Conservation (phyloP, 1,284 basidiomycete species). For the Flammula alnicola region DNA sequence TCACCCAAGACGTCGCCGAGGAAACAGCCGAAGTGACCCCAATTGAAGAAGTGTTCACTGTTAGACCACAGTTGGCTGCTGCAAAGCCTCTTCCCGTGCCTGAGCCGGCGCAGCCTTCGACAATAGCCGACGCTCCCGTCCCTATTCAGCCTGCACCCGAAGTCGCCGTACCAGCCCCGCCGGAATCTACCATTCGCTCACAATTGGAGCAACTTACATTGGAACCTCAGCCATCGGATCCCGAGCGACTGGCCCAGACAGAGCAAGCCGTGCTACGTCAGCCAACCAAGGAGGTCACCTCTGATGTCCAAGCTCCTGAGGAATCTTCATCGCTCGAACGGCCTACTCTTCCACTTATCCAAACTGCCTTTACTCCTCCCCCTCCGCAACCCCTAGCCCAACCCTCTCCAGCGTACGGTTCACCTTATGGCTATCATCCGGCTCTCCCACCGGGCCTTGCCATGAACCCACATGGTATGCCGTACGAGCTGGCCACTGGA, state of each 20-base stretch:
- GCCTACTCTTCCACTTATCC: slow-evolving; percentile 58
- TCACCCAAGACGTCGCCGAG: too few relatives aligned
- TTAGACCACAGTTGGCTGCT: slow-evolving; percentile 47
- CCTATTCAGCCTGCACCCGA: slow-evolving; percentile 18
- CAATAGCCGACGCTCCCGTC: slow-evolving; percentile 18
- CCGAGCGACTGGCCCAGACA: slow-evolving; percentile 41
- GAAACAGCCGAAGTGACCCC: slow-evolving; percentile 43
- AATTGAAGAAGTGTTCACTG: slow-evolving; percentile 61
- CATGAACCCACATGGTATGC: slow-evolving; percentile 72
- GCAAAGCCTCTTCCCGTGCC: slow-evolving; percentile 23
- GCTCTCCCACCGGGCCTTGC: slow-evolving; percentile 75
- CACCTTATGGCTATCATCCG: slow-evolving; percentile 64
- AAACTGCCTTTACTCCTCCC: slow-evolving; percentile 62
- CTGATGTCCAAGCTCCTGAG: slow-evolving; percentile 20
- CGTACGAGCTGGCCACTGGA: slow-evolving; percentile 79
- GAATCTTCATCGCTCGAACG: slow-evolving; percentile 30
- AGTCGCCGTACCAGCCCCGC: slow-evolving; percentile 18
- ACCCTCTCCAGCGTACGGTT: slow-evolving; percentile 61
- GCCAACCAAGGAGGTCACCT: slow-evolving; percentile 31
- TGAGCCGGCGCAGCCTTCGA: slow-evolving; percentile 16
- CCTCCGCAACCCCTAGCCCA: slow-evolving; percentile 51
- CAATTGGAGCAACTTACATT: slow-evolving; percentile 47
- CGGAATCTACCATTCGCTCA: slow-evolving; percentile 35
- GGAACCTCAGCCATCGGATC: slow-evolving; percentile 40
- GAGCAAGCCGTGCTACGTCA: slow-evolving; percentile 48